These are phyloP conservation scores for Fragaria nilgerrensis DNA, from an alignment of 306 rosid species.

Conservation along the genomic window DNA sequence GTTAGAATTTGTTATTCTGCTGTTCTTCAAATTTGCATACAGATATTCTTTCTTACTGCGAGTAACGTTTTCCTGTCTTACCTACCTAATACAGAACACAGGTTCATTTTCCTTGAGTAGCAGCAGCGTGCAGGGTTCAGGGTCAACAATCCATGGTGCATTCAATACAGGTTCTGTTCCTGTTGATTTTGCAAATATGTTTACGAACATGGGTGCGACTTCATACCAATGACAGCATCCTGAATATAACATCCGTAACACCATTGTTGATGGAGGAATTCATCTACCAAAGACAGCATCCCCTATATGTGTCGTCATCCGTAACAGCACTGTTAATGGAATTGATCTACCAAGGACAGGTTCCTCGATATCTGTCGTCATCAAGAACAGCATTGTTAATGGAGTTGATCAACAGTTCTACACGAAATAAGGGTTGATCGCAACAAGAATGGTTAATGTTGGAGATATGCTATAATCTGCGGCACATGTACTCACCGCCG, in stretches of 20 bases:
- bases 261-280: slow-evolving; percentile 21
- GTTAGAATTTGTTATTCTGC: background rate
- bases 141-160: slow-evolving; percentile 45
- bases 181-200: slow-evolving; percentile 50
- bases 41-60: background rate
- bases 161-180: slow-evolving; percentile 40
- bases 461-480: too few species aligned
- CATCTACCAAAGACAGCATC: too few species aligned
- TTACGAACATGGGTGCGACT: slow-evolving; percentile 58
- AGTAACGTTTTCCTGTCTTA: slow-evolving; percentile 5
- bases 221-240: slow-evolving; percentile 44
- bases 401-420: too few species aligned
- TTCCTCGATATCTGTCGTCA: too few species aligned
- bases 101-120: slow-evolving; percentile 34
- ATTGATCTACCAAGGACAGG: too few species aligned
- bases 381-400: too few species aligned
- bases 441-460: too few species aligned
- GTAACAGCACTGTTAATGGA: too few species aligned
- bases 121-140: slow-evolving; percentile 24
- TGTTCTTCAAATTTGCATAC: background rate
- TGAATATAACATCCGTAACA: slow-evolving; percentile 25
- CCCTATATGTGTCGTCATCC: too few species aligned
- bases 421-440: too few species aligned
- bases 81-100: slow-evolving; percentile 30
- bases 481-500: too few species aligned